Base-by-base conservation (phyloP, 75 land plant species). In the Larix kaempferi region DNA sequence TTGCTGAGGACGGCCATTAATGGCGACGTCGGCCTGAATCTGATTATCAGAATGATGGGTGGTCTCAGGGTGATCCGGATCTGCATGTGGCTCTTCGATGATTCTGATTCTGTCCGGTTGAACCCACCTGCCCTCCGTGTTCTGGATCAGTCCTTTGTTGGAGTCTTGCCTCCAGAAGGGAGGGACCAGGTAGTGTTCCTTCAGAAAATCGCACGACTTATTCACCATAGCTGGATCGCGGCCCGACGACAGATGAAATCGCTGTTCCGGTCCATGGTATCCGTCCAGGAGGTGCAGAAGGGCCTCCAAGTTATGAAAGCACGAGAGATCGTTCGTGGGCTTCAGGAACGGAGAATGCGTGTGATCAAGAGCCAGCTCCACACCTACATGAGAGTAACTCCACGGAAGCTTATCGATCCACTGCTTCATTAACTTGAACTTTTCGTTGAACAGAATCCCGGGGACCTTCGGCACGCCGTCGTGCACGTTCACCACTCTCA, bases 301-400 rank as follows among this genome's bases (percentile, higher is more conserved):
- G 10, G 77, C 75, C 37, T 82, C 84, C 67, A 82, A 8, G 26
- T 75, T 81, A 37, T 83, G 85, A 49, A 58, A 59, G 15, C 44
- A 35, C 0, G 60, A 5, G 15, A 78, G 85, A 76, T 90, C 89
- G n/a, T n/a, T 54, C 12, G 78, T 80, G 4, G 41, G 66, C 77
- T 84, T 90, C 29, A 94, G 77, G 76, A 86, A 88, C 6, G 90
- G 94, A 1, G 92, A 92, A 15, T 65, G 57, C 39, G 44, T 79
- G 76, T 88, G 90, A 75, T 92, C 86, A 41, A 94, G 55, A 27
- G 73, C 79, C 21, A 94, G 78, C 84, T 91, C 92, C 13, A 77
- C 88, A 1, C 94, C 94, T 2, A 88, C 94, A 21, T 94, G 96
- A 26, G 75, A 75, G 81, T 94, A 94, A 41, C 87, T 75, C 89